Base-by-base conservation (phyloP, 2,329 filamentous ascomycete genomes). In the Hypoxylon sp. region DNA sequence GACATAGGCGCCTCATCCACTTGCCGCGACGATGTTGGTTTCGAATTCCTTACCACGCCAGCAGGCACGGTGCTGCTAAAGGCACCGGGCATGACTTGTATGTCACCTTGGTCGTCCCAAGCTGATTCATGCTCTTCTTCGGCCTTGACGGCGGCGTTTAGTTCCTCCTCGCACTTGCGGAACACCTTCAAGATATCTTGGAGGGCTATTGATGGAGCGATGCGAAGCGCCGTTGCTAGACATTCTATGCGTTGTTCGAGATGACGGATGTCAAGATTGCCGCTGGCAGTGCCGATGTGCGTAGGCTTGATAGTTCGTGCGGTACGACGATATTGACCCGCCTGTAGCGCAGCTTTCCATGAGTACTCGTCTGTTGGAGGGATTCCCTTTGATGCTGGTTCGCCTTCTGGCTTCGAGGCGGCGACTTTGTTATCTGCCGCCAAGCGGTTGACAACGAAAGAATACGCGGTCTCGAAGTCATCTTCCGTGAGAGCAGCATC, bases 391-490 rank as follows among this genome's bases (percentile, higher is more conserved):
- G 43, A 61, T 40, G 7, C 55, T 63, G 67, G 60, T 60, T 66
- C 61, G 34, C 60, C 23, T 40, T 16, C 19, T 23, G 20, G 6
- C 26, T 37, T 41, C 7, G 26, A 4, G 26, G 49, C 43, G 34
- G 51, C 30, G 43, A 35, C 47, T n/a, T 43, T 48, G 44, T 35
- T 54, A 19, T 71, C 64, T 6, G 71, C 67, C 5, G 78, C 76
- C 0, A 94, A 76, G 15, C 87, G 82, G 64, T 85, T 91, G 35
- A 90, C 81, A 1, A 92, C 86, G 65, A 90, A 93, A 0, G 89
- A 92, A 68, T 93, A 94, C 7, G 90, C 90, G 0, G 90, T 94
- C 67, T 95, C 90, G 55, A 94, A 94, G 66, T 85, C 90, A 57
- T 91, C 86, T 65, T 92, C 89, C 7, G 78, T 77, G 1, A 94